A percentile compares a stretch with the other conserved stretches of the same genome.
Conservation (phyloP, 352 stramenopile species). For the Phytopythium boreale region DNA sequence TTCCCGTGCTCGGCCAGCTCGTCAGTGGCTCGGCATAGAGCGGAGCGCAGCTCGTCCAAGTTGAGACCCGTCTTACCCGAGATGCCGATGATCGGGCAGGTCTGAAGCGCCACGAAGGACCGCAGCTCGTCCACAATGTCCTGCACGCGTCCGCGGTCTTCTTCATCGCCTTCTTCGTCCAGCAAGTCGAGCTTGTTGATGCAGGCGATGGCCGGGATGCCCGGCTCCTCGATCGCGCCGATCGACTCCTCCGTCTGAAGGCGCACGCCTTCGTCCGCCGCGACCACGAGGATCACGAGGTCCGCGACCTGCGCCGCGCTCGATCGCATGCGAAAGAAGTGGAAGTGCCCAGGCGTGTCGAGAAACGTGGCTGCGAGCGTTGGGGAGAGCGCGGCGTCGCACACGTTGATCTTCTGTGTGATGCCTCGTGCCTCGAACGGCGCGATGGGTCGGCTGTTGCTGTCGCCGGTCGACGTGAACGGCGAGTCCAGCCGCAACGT, state of each 20-base stretch:
- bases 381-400: constrained; percentile 88
- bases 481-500: constrained; percentile 71
- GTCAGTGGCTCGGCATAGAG: constrained; percentile 35
- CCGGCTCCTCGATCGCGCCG: constrained; percentile 75
- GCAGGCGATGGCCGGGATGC: constrained; percentile 70
- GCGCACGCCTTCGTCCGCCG: constrained; percentile 97
- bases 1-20: constrained; percentile 24
- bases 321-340: constrained; percentile 98
- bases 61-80: constrained; percentile 64
- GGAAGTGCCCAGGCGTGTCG: constrained; percentile 98
- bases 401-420: constrained; percentile 98
- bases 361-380: constrained; percentile 93
- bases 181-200: constrained; percentile 89
- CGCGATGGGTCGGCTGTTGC: constrained; percentile 62
- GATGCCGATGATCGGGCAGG: constrained; percentile 68
- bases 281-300: constrained; percentile 96
- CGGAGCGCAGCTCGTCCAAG: constrained; percentile 45
- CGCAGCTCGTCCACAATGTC: constrained; percentile 53
- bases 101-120: constrained; percentile 81
- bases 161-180: constrained; percentile 18
- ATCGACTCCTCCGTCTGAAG: constrained; percentile 98
- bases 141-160: constrained; percentile 25
- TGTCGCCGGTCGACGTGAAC: constrained; percentile 20
- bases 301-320: constrained; percentile 97
- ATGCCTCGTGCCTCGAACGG: constrained; percentile 96